These are phyloP conservation scores for Osmanthus fragrans DNA, from an alignment of 257 asterid genomes.

Conservation along the genomic window DNA sequence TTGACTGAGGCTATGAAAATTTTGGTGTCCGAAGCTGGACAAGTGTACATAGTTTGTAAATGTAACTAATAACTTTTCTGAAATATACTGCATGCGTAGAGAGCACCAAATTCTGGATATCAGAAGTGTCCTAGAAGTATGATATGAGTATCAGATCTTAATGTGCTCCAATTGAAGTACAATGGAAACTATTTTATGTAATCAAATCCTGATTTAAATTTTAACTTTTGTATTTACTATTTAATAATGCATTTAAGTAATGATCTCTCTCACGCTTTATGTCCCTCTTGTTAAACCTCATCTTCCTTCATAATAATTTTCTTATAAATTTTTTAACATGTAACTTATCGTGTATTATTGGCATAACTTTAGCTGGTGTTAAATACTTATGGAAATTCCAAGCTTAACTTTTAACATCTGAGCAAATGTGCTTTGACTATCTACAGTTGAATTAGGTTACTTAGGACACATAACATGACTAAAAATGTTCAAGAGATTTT, in stretches of 20 bases:
- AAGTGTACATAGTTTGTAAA: background rate
- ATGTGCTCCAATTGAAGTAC: background rate
- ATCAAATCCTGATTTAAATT: background rate
- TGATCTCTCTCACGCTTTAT: background rate
- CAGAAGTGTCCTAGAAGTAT: background rate
- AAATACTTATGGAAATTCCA: background rate
- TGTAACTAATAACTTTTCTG: background rate
- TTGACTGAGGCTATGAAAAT: background rate
- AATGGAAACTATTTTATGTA: background rate
- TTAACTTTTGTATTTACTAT: background rate
- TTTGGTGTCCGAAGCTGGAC: background rate
- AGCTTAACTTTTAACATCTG: background rate
- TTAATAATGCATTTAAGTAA: background rate
- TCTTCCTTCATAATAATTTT: background rate
- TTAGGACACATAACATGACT: background rate
- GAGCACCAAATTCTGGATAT: background rate
- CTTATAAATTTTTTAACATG: background rate
- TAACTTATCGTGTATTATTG: background rate
- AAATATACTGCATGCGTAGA: background rate
- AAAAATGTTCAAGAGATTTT: background rate
- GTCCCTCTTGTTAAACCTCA: background rate
- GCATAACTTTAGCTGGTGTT: background rate
- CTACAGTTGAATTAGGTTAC: background rate
- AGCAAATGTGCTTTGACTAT: background rate
- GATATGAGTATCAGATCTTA: background rate